Evolutionary conservation across 2,329 filamentous ascomycete genomes (phyloP), one percentile per base, ranked within the genome.

Genomic region (Xylariaceae sp.): DNA sequence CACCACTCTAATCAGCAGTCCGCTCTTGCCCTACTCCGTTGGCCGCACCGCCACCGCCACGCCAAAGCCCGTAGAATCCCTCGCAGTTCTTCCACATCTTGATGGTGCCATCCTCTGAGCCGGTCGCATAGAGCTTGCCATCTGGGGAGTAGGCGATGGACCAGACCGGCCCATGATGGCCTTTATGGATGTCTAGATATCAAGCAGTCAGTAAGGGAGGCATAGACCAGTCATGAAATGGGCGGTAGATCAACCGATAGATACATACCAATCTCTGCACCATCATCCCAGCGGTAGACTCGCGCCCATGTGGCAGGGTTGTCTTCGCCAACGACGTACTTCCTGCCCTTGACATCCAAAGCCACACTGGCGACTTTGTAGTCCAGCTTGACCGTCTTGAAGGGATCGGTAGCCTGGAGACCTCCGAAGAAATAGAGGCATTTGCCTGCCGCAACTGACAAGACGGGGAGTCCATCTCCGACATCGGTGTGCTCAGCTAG

Each of bases 141-240:
- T 99, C 94, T 0, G 94, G 94, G 0, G 91, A 94, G 70, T 96
- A 99, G 49, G 87, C 86, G 52, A 95, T 85, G 6, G 90, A 96
- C 94, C 94, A 99, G 54, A 99, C 94, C 1, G 92, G 92, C 1
- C 94, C 94, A 64, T 99, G 94, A 61, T 99, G 94, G 19, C 94
- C 94, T 71, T 96, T 96, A 73, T 95, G 89, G 11, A 92, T 86
- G 67, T 97, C 94, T 86, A 54, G 10, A 7, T 27, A 27, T 7
- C 22, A 27, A 27, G 22, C 22, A 27, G 22, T 27, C 22, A 27
- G 22, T 27, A 27, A 27, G 22, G 7, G 22, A 27, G 22, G 33
- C 18, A 42, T 17, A 48, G 51, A 63, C 44, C 18, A 10, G 6
- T 18, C 35, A 41, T 6, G 22, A 31, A 12, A 12, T 38, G 14